These are phyloP conservation scores for Lophiotrema nucula DNA, from an alignment of 495 filamentous ascomycete genomes.

Conservation along the genomic window DNA sequence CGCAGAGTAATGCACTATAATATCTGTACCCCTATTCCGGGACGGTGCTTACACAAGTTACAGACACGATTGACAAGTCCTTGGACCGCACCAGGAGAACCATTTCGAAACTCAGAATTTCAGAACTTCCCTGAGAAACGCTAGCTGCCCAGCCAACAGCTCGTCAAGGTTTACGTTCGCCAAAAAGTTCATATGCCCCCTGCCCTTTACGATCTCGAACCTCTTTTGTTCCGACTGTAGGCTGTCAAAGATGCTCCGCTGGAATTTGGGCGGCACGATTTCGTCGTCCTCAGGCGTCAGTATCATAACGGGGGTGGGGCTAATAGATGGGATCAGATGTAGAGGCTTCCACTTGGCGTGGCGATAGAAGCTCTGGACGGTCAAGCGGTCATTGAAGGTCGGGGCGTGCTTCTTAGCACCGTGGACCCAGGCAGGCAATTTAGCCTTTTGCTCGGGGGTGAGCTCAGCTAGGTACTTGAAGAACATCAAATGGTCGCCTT, in stretches of 20 bases:
- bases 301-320: slow-evolving; percentile 8
- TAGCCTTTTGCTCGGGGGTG: background rate
- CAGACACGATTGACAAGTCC: too few relatives aligned
- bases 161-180: too few relatives aligned
- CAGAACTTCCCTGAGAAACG: too few relatives aligned
- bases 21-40: too few relatives aligned
- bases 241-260: slow-evolving; percentile 3
- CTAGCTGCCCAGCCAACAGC: too few relatives aligned
- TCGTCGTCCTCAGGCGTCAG: slow-evolving; percentile 1
- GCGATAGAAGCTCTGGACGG: background rate
- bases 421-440: background rate
- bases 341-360: background rate
- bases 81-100: too few relatives aligned
- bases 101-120: too few relatives aligned
- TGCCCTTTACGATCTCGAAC: slow-evolving; percentile 2
- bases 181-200: slow-evolving; percentile 4
- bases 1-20: too few relatives aligned
- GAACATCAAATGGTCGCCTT: background rate
- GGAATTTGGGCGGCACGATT: slow-evolving; percentile 2
- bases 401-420: background rate
- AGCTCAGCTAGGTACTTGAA: background rate
- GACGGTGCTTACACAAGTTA: too few relatives aligned
- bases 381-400: background rate
- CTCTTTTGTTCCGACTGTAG: background rate
- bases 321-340: background rate